Evolutionary conservation across 768 basidiomycete genomes (phyloP), one percentile per base, ranked within the genome.

Genomic region (Amanita thiersii): DNA sequence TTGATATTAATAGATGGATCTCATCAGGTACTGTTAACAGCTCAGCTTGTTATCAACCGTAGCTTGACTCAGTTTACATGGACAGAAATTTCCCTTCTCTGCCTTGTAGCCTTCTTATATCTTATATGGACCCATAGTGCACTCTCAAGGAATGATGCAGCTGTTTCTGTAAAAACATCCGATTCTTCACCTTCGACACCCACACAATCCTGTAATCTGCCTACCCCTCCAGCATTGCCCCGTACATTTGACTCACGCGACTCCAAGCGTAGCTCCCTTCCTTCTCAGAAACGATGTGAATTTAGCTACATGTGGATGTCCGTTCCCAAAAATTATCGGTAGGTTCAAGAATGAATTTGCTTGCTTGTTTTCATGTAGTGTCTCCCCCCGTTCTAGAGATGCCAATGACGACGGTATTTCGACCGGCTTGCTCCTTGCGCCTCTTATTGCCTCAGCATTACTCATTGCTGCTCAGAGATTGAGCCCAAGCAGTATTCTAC

Each of bases 231-330:
- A 11, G 66, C 68, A 11, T 73, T 77, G 29, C 61, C 73, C 55
- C 54, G 60, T 43, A 38, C 54, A 44, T 41, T 55, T 7, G 80
- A 81, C 17, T 38, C 19, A 14, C 42, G 42, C 29, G 77, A 79
- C 8, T 50, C 48, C 33, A 73, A 60, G 53, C 75, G 72, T 37
- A 52, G 52, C 33, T 32, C 41, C 17, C 43, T 45, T 39, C 55
- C 51, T 21, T 45, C 52, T 20, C 50, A 51, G 38, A 63, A 62
- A 46, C 76, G 71, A 60, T 62, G 64, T 17, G 72, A 76, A 52
- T 76, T 79, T 43, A 79, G 80, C 24, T 85, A 79, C 53, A 72
- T 90, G 18, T 91, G 86, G 86, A 90, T 91, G 88, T 84, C 87
- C 11, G 86, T 88, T 3, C 82, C 85, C 0, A 87, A 88, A 59